phyloP scores from a whole-genome alignment of 176 grass and related monocot genomes.

The Lolium rigidum region DNA sequence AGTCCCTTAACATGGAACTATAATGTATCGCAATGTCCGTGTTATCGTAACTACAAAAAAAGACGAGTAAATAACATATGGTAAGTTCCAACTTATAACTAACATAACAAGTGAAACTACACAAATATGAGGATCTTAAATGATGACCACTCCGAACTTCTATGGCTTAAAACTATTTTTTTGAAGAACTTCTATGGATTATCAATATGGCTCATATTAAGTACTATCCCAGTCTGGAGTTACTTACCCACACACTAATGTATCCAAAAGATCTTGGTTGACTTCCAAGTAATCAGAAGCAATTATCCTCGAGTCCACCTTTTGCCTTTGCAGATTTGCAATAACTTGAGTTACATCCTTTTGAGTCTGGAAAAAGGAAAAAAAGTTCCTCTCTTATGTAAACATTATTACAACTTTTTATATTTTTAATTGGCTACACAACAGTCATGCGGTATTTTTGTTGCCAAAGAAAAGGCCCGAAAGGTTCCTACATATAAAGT shows the following conservation, averaged over 20 bases:
- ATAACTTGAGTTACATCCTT: constrained; percentile 69
- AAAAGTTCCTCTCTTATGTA: not conserved
- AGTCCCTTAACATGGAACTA: constrained; percentile 62
- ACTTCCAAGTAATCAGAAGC: constrained; percentile 69
- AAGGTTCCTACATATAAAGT: not conserved
- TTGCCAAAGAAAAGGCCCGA: not conserved
- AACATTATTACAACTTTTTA: not conserved
- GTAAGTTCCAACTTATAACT: not conserved
- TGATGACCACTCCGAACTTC: not conserved
- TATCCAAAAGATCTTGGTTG: constrained; percentile 66
- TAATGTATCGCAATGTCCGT: constrained; percentile 68
- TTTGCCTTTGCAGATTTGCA: constrained; percentile 73
- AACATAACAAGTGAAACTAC: not conserved
- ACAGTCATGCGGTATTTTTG: not conserved
- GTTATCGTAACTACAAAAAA: constrained; percentile 53
- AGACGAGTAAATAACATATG: not conserved
- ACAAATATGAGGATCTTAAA: not conserved
- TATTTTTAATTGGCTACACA: not conserved
- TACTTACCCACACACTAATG: constrained; percentile 61
- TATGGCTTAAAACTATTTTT: not conserved
- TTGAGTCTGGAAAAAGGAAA: constrained; percentile 47
- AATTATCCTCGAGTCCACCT: constrained; percentile 59
- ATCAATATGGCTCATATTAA: not conserved
- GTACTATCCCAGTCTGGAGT: not conserved
- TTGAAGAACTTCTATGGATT: not conserved